Base-by-base conservation (phyloP, 2,329 filamentous ascomycete genomes). In the Acephala macrosclerotiorum region DNA sequence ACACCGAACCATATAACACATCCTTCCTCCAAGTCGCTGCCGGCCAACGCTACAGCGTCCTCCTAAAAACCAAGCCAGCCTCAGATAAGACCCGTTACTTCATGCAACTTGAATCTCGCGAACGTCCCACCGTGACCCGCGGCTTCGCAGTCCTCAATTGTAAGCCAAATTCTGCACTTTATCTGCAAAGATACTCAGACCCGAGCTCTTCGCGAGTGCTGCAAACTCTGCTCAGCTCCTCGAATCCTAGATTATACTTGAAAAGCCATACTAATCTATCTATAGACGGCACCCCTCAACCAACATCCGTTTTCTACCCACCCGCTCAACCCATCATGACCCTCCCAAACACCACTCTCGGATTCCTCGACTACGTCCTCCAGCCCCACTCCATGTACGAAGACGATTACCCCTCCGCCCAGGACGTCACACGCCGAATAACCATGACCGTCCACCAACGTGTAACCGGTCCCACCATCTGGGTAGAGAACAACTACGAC, bases 41-140 rank as follows among this genome's bases (percentile, higher is more conserved):
- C 14, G 85, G 85, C 0, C 84, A 87, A 67, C 80, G 85, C 5
- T 87, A 81, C 73, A 81, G 80, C 58, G 76, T 82, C 0, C 76
- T 87, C 0, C 75, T 87, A 18, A 75, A 75, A 11, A 80, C 84
- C 2, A 84, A 83, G 57, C 58, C 72, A 0, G 64, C 66, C 0
- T 68, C 73, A 0, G 72, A 75, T 4, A 75, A 79, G 57, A 76
- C 74, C 3, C 71, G 77, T 36, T 83, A 78, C 66, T 74, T 73
- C 25, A 80, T 84, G 4, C 80, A 82, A 66, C 76, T 80, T 62
- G 80, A 82, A 67, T 80, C 78, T 26, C 79, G 80, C 22, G 80
- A 83, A 62, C 77, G 81, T 2, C 80, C 81, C 0, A 71, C 72
- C 4, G 67, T 76, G 5, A 79, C 79, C 51, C 74, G 72, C 18